Percentiles rank a stretch among this genome's conserved stretches.
Conservation (phyloP, 108 stramenopile species). For the Skeletonema potamos region DNA sequence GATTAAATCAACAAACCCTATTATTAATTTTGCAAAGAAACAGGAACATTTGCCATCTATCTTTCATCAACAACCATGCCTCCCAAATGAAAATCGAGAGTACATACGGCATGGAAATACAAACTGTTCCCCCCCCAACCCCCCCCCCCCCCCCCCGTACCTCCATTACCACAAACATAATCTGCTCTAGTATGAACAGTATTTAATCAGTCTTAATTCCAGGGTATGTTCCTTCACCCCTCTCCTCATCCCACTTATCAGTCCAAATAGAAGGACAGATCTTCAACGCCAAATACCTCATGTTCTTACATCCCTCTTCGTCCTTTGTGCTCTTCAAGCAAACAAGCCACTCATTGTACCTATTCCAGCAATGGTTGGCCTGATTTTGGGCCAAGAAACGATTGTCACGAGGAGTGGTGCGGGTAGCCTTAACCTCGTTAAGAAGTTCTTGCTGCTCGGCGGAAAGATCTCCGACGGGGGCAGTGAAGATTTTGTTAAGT, state of each 20-base stretch:
- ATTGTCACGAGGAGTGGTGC: slow-evolving; percentile 89
- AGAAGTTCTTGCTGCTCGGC: slow-evolving; percentile 79
- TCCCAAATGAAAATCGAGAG: neutral
- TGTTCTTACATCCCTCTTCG: slow-evolving; percentile 84
- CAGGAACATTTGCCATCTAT: neutral
- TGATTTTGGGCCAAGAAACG: slow-evolving; percentile 87
- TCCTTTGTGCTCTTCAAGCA: slow-evolving; percentile 88
- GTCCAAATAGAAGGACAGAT: slow-evolving; percentile 88
- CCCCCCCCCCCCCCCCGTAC: neutral
- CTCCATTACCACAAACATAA: neutral
- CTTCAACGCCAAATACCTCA: slow-evolving; percentile 66
- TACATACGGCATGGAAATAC: neutral
- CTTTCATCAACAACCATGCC: neutral
- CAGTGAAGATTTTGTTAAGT: slow-evolving; percentile 58
- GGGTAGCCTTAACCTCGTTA: slow-evolving; percentile 75
- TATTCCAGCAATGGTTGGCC: slow-evolving; percentile 93
- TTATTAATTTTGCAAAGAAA: neutral
- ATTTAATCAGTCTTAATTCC: slow-evolving; percentile 52
- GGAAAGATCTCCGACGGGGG: slow-evolving; percentile 66
- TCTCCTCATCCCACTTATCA: slow-evolving; percentile 91
- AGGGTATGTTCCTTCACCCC: slow-evolving; percentile 70
- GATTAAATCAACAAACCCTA: neutral
- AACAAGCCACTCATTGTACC: slow-evolving; percentile 95
- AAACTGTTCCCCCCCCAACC: neutral
- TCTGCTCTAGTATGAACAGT: slow-evolving; percentile 1